phyloP scores from a whole-genome alignment of 1,284 basidiomycete genomes.

The Cystobasidium slooffiae region DNA sequence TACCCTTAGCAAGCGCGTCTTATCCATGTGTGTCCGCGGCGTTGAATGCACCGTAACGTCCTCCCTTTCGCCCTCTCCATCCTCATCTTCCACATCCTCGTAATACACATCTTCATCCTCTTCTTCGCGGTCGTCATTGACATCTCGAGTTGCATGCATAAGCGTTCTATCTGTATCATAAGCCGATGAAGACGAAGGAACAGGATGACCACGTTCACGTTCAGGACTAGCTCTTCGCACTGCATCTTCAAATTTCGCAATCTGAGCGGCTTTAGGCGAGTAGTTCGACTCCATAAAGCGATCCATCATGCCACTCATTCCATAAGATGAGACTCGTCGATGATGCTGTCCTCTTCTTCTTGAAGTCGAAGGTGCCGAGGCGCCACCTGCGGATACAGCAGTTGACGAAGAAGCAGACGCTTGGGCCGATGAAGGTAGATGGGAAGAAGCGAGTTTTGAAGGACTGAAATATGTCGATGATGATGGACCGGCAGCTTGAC shows the following conservation, averaged over 20 bases:
- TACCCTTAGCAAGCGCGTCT: constrained; percentile 24
- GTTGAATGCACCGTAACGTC: constrained; percentile 20
- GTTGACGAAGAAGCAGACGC: not conserved
- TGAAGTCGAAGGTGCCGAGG: not conserved
- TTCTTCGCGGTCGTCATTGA: not conserved
- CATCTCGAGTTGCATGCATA: constrained; percentile 7
- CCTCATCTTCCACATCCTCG: constrained; percentile 28
- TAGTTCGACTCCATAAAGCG: constrained; percentile 38
- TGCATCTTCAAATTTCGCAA: constrained; percentile 36
- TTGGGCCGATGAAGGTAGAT: constrained; percentile 6
- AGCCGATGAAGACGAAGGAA: constrained; percentile 7
- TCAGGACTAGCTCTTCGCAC: constrained; percentile 22
- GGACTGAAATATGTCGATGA: constrained; percentile 10
- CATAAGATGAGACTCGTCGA: constrained; percentile 29
- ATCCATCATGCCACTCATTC: constrained; percentile 38
- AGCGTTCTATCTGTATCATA: constrained; percentile 33
- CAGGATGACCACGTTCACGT: not conserved
- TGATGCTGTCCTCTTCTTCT: constrained; percentile 19
- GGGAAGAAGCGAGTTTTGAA: not conserved
- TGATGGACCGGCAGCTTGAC: constrained; percentile 1
- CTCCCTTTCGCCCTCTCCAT: not conserved
- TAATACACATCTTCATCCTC: constrained; percentile 13
- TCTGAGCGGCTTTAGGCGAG: constrained; percentile 39
- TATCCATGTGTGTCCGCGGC: constrained; percentile 17
- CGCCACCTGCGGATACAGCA: not conserved